phyloP scores from a whole-genome alignment of 352 stramenopile genomes.

The Plasmopara muralis region DNA sequence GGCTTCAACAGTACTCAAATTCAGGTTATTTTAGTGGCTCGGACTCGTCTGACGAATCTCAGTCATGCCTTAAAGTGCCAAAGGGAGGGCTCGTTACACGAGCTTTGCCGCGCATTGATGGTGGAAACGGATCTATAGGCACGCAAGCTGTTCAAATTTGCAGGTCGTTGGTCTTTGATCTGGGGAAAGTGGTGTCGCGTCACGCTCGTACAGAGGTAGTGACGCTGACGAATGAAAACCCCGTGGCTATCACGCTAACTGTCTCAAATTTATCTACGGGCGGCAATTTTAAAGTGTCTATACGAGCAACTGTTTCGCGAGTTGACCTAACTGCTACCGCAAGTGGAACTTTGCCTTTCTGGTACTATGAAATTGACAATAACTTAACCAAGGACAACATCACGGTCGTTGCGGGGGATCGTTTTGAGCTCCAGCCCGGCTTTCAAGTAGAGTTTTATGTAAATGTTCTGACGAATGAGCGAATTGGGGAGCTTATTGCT shows the following conservation, averaged over 20 bases:
- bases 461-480: constrained; percentile 18
- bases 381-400: constrained; percentile 1
- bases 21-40: constrained; percentile 17
- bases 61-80: constrained; percentile 12
- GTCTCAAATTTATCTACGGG: constrained; percentile 14
- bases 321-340: not conserved
- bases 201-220: constrained; percentile 28
- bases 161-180: constrained; percentile 33
- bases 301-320: constrained; percentile 14
- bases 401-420: constrained; percentile 11
- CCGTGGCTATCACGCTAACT: constrained; percentile 25
- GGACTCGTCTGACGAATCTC: not conserved
- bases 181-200: constrained; percentile 34
- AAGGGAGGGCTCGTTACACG: constrained; percentile 8
- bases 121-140: constrained; percentile 5
- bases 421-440: constrained; percentile 24
- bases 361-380: not conserved
- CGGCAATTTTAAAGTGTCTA: constrained; percentile 18
- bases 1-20: constrained; percentile 17
- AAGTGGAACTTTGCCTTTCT: not conserved
- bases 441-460: constrained; percentile 25
- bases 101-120: constrained; percentile 13
- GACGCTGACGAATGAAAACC: constrained; percentile 43
- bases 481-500: constrained; percentile 20
- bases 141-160: constrained; percentile 25